A percentile compares a stretch with the other conserved stretches of the same genome.
Conservation (phyloP, 2,329 filamentous ascomycete species). For the Claviceps sorghi region DNA sequence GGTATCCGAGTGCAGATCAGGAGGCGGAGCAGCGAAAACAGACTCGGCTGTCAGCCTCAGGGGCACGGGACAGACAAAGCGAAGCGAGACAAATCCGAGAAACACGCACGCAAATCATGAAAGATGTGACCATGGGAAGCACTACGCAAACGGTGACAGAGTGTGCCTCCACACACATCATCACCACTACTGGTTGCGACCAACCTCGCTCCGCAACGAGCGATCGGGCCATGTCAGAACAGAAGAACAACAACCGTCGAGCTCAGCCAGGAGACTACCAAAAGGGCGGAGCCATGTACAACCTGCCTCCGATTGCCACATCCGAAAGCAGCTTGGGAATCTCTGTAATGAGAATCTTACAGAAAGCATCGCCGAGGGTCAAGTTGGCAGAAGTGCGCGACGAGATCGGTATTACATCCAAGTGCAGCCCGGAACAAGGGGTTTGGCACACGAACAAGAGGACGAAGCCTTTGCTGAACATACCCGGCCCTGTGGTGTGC, state of each 20-base stretch:
- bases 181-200: slow-evolving; percentile 44
- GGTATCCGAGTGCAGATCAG: neutral
- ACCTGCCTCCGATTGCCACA: slow-evolving; percentile 9
- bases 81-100: neutral
- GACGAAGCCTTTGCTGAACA: neutral
- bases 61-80: neutral
- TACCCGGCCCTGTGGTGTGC: neutral
- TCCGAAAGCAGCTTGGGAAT: slow-evolving; percentile 8
- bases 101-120: neutral
- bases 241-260: neutral
- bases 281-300: slow-evolving; percentile 11
- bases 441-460: slow-evolving; percentile 5
- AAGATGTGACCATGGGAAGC: neutral
- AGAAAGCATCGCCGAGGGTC: slow-evolving; percentile 15
- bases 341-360: slow-evolving; percentile 10
- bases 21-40: neutral
- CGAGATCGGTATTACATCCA: slow-evolving; percentile 19
- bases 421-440: slow-evolving; percentile 5
- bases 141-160: neutral
- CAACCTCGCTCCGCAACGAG: slow-evolving; percentile 11
- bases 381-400: slow-evolving; percentile 7
- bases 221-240: neutral
- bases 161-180: slow-evolving; percentile 45
- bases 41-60: neutral
- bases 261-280: neutral